A percentile compares a stretch with the other conserved stretches of the same genome.
Conservation (phyloP, 257 asterid genomes). For the Buddleja alternifolia region DNA sequence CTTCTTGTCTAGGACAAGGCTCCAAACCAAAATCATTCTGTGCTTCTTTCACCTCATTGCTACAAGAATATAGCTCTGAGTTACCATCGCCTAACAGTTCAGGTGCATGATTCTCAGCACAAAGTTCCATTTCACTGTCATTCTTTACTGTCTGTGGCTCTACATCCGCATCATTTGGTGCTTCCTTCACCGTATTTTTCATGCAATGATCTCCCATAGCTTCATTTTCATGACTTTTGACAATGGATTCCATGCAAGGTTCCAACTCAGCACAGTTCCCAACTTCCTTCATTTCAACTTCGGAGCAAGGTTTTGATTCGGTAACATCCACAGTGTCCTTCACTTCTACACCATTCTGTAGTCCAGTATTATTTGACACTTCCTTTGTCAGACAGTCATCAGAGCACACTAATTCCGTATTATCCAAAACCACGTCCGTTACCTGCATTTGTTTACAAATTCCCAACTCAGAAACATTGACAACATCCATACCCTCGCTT, state of each 20-base stretch:
- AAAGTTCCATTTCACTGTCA: constrained; percentile 31
- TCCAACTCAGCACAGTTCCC: constrained; percentile 25
- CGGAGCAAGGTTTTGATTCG: constrained; percentile 27
- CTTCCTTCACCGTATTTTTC: constrained; percentile 31
- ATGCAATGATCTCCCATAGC: constrained; percentile 25
- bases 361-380: constrained; percentile 32
- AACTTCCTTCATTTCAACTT: constrained; percentile 27
- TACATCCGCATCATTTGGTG: constrained; percentile 34
- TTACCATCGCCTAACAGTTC: constrained; percentile 31
- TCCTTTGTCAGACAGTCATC: constrained; percentile 32
- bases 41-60: constrained; percentile 36
- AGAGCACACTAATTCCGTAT: constrained; percentile 23
- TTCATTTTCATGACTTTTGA: constrained; percentile 25
- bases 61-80: constrained; percentile 27
- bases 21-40: constrained; percentile 39
- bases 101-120: constrained; percentile 32
- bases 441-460: constrained; percentile 23
- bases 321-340: constrained; percentile 51
- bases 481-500: constrained; percentile 26
- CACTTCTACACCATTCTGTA: constrained; percentile 29
- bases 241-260: constrained; percentile 27
- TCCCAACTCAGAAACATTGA: constrained; percentile 23
- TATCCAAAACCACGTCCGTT: constrained; percentile 28
- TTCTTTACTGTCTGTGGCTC: constrained; percentile 32
- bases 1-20: constrained; percentile 36